These are phyloP conservation scores for Allium fistulosum DNA, from an alignment of 106 monocot genomes.

Conservation along the genomic window DNA sequence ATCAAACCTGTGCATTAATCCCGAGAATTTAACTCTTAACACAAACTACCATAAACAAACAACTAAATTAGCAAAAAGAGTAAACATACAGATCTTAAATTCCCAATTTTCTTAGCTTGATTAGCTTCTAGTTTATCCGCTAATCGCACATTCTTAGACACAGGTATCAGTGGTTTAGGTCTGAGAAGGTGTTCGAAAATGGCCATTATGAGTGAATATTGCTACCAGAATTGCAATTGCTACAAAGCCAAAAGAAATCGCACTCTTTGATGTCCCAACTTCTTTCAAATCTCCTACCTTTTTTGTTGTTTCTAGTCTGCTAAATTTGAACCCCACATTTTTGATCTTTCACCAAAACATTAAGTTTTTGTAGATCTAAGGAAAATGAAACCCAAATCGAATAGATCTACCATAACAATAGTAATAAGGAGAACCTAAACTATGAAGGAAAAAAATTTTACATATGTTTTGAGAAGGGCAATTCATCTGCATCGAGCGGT, in stretches of 20 bases:
- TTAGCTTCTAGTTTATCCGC: conserved; percentile 4
- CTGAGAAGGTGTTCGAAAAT: conserved; percentile 74
- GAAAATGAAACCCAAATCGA: too few relatives aligned
- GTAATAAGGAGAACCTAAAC: too few relatives aligned
- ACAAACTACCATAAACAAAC: not conserved
- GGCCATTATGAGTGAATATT: conserved; percentile 93
- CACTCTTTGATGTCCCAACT: conserved; percentile 64
- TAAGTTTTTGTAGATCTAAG: too few relatives aligned
- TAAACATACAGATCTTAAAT: conserved; percentile 31
- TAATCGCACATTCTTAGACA: not conserved
- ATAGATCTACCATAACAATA: too few relatives aligned
- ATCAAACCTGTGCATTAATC: conserved; percentile 58
- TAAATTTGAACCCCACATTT: conserved; percentile 30
- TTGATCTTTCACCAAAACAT: conserved; percentile 30
- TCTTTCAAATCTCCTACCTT: conserved; percentile 36
- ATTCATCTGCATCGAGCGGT: too few relatives aligned
- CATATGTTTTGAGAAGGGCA: too few relatives aligned
- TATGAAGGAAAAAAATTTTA: too few relatives aligned
- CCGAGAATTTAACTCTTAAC: not conserved
- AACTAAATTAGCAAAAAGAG: not conserved
- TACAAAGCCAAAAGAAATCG: conserved; percentile 81
- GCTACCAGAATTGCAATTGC: conserved; percentile 78
- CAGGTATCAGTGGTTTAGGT: conserved; percentile 19
- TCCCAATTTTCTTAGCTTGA: conserved; percentile 28
- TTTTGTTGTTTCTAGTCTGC: conserved; percentile 22